Percentiles rank a stretch among this genome's conserved stretches.
phyloP scores from a whole-genome alignment of 1,139 yeast species.

The Kodamaea alishanica region DNA sequence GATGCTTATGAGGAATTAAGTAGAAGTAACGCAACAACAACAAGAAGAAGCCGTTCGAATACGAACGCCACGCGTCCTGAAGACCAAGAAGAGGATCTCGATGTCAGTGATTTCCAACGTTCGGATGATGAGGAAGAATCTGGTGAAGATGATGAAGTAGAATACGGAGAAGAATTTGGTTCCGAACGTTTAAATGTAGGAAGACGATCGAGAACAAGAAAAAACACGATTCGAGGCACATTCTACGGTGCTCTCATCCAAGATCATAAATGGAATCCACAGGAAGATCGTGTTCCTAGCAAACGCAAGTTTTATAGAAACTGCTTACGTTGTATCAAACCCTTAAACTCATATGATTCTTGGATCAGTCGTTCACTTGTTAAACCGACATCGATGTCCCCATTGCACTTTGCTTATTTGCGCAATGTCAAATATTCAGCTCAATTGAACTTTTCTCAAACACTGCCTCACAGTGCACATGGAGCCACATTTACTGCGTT shows the following conservation, averaged over 20 bases:
- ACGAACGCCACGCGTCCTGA: slow-evolving; percentile 17
- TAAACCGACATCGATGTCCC: slow-evolving; percentile 39
- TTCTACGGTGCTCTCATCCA: not conserved
- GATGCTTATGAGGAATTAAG: slow-evolving; percentile 12
- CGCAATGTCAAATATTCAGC: slow-evolving; percentile 18
- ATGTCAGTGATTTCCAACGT: slow-evolving; percentile 32
- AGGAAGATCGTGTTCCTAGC: slow-evolving; percentile 32
- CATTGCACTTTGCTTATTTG: slow-evolving; percentile 25
- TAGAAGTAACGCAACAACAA: slow-evolving; percentile 2
- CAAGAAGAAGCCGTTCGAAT: slow-evolving; percentile 7
- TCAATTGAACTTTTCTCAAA: not conserved
- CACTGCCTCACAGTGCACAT: slow-evolving; percentile 1
- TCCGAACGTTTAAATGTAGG: not conserved
- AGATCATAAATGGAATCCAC: slow-evolving; percentile 47
- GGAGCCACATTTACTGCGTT: slow-evolving; percentile 3
- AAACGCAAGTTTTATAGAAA: slow-evolving; percentile 48
- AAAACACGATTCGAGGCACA: too few relatives aligned
- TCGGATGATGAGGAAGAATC: slow-evolving; percentile 38
- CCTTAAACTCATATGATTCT: slow-evolving; percentile 48
- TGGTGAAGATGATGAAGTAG: slow-evolving; percentile 22
- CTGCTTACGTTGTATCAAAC: slow-evolving; percentile 56
- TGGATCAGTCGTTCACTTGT: slow-evolving; percentile 53
- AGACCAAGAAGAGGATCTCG: slow-evolving; percentile 29
- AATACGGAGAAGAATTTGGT: slow-evolving; percentile 14
- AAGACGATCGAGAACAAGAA: slow-evolving; percentile 1